These are phyloP conservation scores for Wallacemonas sp. DNA, from an alignment of 208 protist genomes.

Conservation along the genomic window DNA sequence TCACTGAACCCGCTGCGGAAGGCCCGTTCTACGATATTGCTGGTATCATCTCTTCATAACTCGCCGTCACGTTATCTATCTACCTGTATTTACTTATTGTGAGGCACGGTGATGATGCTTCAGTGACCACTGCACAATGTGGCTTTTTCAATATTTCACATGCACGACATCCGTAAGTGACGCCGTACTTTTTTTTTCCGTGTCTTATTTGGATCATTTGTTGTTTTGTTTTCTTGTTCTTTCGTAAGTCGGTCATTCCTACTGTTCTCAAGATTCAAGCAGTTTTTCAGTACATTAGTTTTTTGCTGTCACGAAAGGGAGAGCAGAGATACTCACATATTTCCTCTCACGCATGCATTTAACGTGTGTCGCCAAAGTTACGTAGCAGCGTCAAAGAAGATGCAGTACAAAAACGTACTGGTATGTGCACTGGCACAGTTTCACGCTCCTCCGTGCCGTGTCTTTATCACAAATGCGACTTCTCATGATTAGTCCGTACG, in stretches of 20 bases:
- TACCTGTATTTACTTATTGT: not conserved
- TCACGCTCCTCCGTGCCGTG: too few relatives aligned
- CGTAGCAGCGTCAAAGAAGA: too few relatives aligned
- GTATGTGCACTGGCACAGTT: too few relatives aligned
- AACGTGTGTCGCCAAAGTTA: too few relatives aligned
- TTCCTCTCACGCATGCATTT: too few relatives aligned
- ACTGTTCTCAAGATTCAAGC: conserved; percentile 4
- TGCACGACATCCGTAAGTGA: not conserved
- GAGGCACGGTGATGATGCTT: too few relatives aligned
- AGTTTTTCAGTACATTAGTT: conserved; percentile 9
- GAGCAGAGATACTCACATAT: too few relatives aligned
- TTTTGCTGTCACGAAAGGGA: not conserved
- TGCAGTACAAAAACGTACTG: too few relatives aligned
- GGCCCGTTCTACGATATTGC: conserved; percentile 68
- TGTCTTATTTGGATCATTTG: conserved; percentile 2
- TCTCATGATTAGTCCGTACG: too few relatives aligned
- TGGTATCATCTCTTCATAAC: conserved; percentile 18
- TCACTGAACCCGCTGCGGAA: conserved; percentile 45
- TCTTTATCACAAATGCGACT: too few relatives aligned
- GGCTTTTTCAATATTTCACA: not conserved
- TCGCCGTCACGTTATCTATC: not conserved
- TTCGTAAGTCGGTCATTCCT: conserved; percentile 13
- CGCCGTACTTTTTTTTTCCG: too few relatives aligned
- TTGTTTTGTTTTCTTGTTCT: conserved; percentile 12
- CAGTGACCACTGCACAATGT: too few relatives aligned